Base-by-base conservation (phyloP, 2,329 filamentous ascomycete species). In the Fusarium staphyleae region DNA sequence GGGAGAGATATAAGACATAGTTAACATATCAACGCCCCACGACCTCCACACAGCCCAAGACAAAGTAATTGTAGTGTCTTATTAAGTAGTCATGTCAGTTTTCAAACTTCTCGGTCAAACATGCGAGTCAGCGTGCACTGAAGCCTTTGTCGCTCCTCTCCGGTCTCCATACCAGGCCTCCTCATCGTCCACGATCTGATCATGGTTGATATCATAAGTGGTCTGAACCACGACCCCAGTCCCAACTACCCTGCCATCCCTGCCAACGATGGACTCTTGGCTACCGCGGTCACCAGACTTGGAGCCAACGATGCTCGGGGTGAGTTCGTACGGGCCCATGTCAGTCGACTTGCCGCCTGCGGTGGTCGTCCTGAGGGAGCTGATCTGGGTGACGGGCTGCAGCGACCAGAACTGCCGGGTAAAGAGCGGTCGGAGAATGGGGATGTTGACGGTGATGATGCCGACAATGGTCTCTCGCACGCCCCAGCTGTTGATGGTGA, bases 391-490 rank as follows among this genome's bases (percentile, higher is more conserved):
- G 0, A 33, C 5, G 4, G 24, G 14, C 2, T 53, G 32, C 0
- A 26, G 28, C 0, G 55, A 45, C 60, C 60, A 66, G 12, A 66
- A 66, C 0, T 43, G 19, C 1, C 32, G 44, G 1, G 48, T 33
- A n/a, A 66, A 66, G 1, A 64, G 22, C 0, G 55, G 55, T 18
- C 60, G 33, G 0, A 66, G 40, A 2, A 65, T 52, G 0, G 63
- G 60, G 0, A 66, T 55, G 45, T 74, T 75, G 50, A 76, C 72
- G 12, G 71, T 69, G 29, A 77, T 69, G 19, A 76, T 72, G 13
- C 70, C 73, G 29, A 76, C 72, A 36, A 77, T 73, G 48, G 65
- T 70, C 18, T 69, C 66, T 0, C 67, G 65, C 4, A 70, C 65
- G 1, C 65, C 65, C 66, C 64, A 69, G 33, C 45, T 35, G 52